phyloP scores from a whole-genome alignment of 2,329 filamentous ascomycete species.

The Apiospora rasikravindrae region DNA sequence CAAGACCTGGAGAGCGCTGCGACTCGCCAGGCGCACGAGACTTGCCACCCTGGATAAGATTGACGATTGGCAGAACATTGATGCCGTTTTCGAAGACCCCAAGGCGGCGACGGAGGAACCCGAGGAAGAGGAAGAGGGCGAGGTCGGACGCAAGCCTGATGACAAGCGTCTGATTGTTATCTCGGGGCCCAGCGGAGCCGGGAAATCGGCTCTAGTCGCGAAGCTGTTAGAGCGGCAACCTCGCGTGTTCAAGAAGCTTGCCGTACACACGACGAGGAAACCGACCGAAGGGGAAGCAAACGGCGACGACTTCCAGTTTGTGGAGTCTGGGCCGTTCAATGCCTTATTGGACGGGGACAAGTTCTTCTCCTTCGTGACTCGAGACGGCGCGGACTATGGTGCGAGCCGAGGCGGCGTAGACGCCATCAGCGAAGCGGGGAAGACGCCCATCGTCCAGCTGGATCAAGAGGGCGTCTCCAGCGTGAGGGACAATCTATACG shows the following conservation, averaged over 20 bases:
- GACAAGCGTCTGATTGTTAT: conserved; percentile 67
- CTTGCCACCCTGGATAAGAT: conserved; percentile 85
- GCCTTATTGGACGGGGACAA: conserved; percentile 64
- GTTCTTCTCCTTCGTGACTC: conserved; percentile 61
- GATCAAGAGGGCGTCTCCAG: conserved; percentile 55
- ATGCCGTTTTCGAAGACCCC: conserved; percentile 58
- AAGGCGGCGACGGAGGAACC: conserved; percentile 43
- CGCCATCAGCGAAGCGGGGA: conserved; percentile 56
- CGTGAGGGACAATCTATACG: conserved; percentile 61
- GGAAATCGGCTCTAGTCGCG: conserved; percentile 67
- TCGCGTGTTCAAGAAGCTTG: conserved; percentile 66
- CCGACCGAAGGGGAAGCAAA: conserved; percentile 56
- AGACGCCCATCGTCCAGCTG: conserved; percentile 64
- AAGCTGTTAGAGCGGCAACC: conserved; percentile 68
- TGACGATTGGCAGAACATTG: conserved; percentile 77
- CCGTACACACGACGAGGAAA: conserved; percentile 59
- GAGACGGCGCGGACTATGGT: conserved; percentile 58
- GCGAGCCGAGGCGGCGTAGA: conserved; percentile 61
- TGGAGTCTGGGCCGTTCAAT: conserved; percentile 60
- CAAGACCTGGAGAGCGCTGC: conserved; percentile 88
- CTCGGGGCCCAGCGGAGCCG: conserved; percentile 65
- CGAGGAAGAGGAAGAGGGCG: conserved; percentile 42
- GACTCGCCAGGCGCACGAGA: conserved; percentile 76
- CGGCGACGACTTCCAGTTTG: conserved; percentile 60
- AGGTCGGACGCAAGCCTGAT: conserved; percentile 44